Conservation (phyloP, 192 early-diverging fungal species). For the Coemansia sp. region DNA sequence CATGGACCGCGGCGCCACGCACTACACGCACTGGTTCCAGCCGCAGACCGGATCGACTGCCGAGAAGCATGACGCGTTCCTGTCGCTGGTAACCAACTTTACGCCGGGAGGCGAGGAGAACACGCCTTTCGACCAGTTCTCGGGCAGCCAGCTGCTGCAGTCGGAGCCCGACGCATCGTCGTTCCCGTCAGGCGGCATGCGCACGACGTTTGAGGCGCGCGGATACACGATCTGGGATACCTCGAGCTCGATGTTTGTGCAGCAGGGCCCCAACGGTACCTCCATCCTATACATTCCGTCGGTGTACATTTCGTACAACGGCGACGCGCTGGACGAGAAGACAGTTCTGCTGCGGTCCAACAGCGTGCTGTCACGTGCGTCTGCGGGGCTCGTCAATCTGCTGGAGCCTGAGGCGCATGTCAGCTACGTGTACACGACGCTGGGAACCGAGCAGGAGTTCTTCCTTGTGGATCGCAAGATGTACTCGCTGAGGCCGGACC, state of each 20-base stretch:
- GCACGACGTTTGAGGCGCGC: conserved; percentile 97
- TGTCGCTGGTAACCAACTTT: conserved; percentile 82
- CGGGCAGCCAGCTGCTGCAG: conserved; percentile 95
- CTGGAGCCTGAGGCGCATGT: conserved; percentile 67
- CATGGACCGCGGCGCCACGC: conserved; percentile 94
- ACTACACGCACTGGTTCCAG: conserved; percentile 99
- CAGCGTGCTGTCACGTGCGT: conserved; percentile 79
- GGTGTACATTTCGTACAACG: conserved; percentile 99
- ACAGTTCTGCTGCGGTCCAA: conserved; percentile 92
- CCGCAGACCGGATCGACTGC: conserved; percentile 98
- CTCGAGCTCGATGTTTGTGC: conserved; percentile 91
- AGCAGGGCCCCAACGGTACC: conserved; percentile 88
- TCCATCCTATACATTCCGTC: conserved; percentile 95
- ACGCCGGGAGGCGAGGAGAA: conserved; percentile 82
- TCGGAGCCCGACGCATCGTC: conserved; percentile 99
- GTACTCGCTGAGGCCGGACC: conserved; percentile 91
- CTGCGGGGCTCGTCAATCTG: conserved; percentile 75
- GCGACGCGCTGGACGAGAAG: conserved; percentile 98
- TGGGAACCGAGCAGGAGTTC: conserved; percentile 98
- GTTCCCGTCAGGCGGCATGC: conserved; percentile 98
- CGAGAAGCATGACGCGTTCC: conserved; percentile 99
- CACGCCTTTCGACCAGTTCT: conserved; percentile 91
- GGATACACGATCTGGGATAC: conserved; percentile 99
- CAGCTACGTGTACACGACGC: conserved; percentile 84
- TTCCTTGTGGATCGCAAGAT: conserved; percentile 96